Conservation (phyloP, 345 rosid genomes). For the Lumnitzera littorea region DNA sequence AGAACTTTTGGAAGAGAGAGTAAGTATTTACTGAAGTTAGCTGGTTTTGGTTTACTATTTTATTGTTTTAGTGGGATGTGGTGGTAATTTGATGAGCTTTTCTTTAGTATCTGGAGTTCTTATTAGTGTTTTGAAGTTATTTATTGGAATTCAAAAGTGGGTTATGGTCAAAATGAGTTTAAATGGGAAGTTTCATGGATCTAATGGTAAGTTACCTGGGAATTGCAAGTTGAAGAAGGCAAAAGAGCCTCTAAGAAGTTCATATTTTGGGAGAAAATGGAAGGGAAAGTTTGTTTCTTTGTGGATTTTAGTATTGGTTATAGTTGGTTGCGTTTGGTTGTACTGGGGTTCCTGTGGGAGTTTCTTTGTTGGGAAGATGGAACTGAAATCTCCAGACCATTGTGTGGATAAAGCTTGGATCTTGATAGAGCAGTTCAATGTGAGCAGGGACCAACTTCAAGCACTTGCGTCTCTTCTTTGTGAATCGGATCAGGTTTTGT, state of each 20-base stretch:
- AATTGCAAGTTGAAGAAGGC: constrained; percentile 36
- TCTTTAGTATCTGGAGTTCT: constrained; percentile 31
- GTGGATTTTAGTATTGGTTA: constrained; percentile 30
- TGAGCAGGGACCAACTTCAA: constrained; percentile 56
- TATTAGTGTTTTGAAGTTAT: constrained; percentile 23
- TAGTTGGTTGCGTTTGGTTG: constrained; percentile 28
- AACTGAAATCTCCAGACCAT: constrained; percentile 8
- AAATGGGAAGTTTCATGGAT: constrained; percentile 37
- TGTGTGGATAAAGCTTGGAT: constrained; percentile 41
- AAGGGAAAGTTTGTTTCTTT: constrained; percentile 30
- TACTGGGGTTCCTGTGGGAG: constrained; percentile 24
- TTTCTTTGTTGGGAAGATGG: constrained; percentile 10
- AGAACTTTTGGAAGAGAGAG: constrained; percentile 11
- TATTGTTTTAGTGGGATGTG: constrained; percentile 11
- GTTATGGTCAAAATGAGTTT: constrained; percentile 41
- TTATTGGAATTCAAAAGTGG: constrained; percentile 23
- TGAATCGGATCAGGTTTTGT: constrained; percentile 60
- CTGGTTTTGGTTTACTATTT: constrained; percentile 17
- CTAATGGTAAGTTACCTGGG: constrained; percentile 27
- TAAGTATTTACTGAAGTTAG: constrained; percentile 8
- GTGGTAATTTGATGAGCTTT: constrained; percentile 30
- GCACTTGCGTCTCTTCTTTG: constrained; percentile 52
- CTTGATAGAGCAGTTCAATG: constrained; percentile 45
- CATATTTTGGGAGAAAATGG: constrained; percentile 29
- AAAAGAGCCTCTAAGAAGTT: constrained; percentile 26